Conservation (phyloP, 257 asterid species). For the Paulownia fortunei region DNA sequence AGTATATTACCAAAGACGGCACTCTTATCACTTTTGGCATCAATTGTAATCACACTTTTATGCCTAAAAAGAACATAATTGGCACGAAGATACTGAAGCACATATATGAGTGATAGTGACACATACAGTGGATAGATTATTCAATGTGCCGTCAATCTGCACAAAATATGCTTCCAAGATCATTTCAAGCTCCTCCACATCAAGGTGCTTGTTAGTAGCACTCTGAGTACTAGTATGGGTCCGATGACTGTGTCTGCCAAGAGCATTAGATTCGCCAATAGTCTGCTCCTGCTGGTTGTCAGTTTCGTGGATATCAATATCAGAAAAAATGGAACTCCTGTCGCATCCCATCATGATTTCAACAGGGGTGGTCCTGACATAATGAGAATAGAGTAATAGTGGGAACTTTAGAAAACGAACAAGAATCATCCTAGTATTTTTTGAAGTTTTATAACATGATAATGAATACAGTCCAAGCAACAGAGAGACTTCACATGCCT, state of each 20-base stretch:
- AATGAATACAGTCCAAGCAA: neutral
- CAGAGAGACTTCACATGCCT: conserved; percentile 34
- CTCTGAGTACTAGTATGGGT: conserved; percentile 52
- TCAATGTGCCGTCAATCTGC: conserved; percentile 79
- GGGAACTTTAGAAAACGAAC: neutral
- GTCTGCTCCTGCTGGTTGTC: conserved; percentile 35
- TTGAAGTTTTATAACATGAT: neutral
- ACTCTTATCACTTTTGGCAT: neutral
- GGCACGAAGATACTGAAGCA: neutral
- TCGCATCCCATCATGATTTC: conserved; percentile 42
- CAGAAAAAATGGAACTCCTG: conserved; percentile 40
- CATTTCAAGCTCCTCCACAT: conserved; percentile 93
- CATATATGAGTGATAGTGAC: neutral
- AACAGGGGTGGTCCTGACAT: conserved; percentile 31
- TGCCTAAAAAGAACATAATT: neutral
- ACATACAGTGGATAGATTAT: conserved; percentile 75
- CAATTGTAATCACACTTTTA: neutral
- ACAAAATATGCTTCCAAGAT: conserved; percentile 89
- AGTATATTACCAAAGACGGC: neutral
- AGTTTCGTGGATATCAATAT: conserved; percentile 35
- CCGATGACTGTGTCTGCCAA: conserved; percentile 49
- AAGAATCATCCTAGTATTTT: neutral
- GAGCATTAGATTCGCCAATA: conserved; percentile 35
- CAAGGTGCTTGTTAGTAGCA: conserved; percentile 50
- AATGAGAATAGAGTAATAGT: neutral